A percentile compares a stretch with the other conserved stretches of the same genome.
These are phyloP conservation scores for Tephrocybe sp. DNA, from an alignment of 768 basidiomycete genomes.

Conservation along the genomic window DNA sequence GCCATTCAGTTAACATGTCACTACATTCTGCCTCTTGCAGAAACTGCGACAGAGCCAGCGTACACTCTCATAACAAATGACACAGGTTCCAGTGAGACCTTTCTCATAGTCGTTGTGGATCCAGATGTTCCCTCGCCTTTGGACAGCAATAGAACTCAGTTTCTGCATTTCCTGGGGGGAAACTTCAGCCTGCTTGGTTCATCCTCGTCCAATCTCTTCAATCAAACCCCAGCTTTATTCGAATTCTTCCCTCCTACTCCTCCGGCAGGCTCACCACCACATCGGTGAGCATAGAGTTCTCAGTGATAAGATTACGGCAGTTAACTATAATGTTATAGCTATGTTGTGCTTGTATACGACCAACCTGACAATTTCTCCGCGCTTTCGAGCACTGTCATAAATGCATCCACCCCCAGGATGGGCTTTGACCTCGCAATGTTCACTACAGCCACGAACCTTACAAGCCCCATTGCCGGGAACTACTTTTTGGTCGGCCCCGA, in stretches of 20 bases:
- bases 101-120: conserved; percentile 39
- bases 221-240: conserved; percentile 35
- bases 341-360: conserved; percentile 31
- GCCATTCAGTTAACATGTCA: background rate
- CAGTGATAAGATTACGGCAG: background rate
- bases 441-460: conserved; percentile 28
- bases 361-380: conserved; percentile 30
- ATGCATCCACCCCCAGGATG: conserved; percentile 29
- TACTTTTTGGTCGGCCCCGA: conserved; percentile 39
- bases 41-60: conserved; percentile 31
- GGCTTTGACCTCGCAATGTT: conserved; percentile 40
- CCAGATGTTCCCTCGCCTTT: conserved; percentile 42
- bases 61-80: conserved; percentile 27
- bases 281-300: conserved; percentile 29
- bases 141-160: conserved; percentile 31
- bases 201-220: conserved; percentile 27
- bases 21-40: conserved; percentile 13
- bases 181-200: conserved; percentile 28
- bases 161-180: conserved; percentile 39
- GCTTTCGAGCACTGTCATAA: conserved; percentile 27
- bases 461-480: conserved; percentile 37
- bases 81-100: conserved; percentile 24
- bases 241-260: conserved; percentile 38
- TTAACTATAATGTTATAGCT: conserved; percentile 21
- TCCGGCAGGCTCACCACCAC: conserved; percentile 38